Conservation (phyloP, 306 rosid species). For the Erythrophleum fordii region DNA sequence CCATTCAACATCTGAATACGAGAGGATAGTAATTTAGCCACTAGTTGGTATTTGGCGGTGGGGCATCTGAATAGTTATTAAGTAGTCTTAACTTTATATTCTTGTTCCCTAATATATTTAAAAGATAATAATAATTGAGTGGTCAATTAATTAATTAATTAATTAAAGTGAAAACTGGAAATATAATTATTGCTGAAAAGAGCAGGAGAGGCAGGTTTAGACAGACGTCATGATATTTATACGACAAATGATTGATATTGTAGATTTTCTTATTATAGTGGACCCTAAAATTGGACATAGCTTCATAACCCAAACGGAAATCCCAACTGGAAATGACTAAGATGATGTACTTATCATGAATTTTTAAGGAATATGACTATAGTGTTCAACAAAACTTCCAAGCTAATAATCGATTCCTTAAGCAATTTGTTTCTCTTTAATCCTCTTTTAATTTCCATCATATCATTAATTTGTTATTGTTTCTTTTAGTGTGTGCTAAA, state of each 20-base stretch:
- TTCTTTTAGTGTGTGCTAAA: no score
- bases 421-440: not conserved
- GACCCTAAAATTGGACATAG: constrained; percentile 32
- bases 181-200: not conserved
- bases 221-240: constrained; percentile 25
- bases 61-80: not conserved
- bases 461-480: not conserved
- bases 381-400: not conserved
- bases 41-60: not conserved
- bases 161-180: not conserved
- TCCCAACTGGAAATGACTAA: no score
- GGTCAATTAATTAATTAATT: not conserved
- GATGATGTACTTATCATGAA: constrained; percentile 42
- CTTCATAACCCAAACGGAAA: constrained; percentile 32
- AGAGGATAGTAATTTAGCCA: not conserved
- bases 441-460: not conserved
- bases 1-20: no score
- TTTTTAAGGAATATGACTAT: constrained; percentile 4
- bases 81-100: not conserved
- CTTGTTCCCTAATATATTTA: not conserved
- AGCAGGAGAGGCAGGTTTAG: constrained; percentile 19
- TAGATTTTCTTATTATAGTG: constrained; percentile 20
- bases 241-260: not conserved
- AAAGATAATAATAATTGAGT: not conserved
- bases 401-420: not conserved